These are phyloP conservation scores for Musa itinerans DNA, from an alignment of 176 grass and related monocot genomes.

Conservation along the genomic window DNA sequence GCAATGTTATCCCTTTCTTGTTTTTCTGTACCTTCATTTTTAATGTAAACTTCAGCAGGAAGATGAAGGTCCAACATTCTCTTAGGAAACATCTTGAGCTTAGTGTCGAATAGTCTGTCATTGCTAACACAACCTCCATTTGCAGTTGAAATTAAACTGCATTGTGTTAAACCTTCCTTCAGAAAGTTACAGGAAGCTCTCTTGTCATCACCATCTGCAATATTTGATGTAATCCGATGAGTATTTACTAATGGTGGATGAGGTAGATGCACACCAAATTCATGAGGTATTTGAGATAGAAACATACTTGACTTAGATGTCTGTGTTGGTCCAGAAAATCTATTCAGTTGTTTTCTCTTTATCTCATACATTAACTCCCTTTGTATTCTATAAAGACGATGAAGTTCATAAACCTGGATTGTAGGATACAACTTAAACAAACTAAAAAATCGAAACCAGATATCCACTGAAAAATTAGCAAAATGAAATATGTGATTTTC, in stretches of 20 bases:
- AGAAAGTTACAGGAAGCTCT: background rate
- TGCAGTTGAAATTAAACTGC: background rate
- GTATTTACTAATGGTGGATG: conserved; percentile 19
- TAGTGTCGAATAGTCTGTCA: conserved; percentile 15
- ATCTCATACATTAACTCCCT: conserved; percentile 60
- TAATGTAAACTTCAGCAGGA: conserved; percentile 46
- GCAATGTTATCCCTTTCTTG: background rate
- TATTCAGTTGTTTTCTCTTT: conserved; percentile 36
- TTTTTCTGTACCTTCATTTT: conserved; percentile 27
- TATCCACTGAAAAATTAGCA: background rate
- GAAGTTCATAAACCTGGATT: conserved; percentile 91
- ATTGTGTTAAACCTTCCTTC: background rate
- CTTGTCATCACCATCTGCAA: conserved; percentile 10
- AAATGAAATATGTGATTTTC: background rate
- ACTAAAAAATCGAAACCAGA: background rate
- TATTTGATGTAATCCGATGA: conserved; percentile 20
- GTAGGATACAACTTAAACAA: conserved; percentile 16
- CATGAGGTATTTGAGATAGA: conserved; percentile 44
- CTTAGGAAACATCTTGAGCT: conserved; percentile 12
- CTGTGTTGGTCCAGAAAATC: conserved; percentile 22
- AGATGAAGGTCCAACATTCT: conserved; percentile 51
- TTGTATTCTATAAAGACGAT: conserved; percentile 84
- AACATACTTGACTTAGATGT: conserved; percentile 54
- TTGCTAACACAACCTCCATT: background rate
- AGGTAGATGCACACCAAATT: conserved; percentile 28